Base-by-base conservation (phyloP, 2,329 filamentous ascomycete species). In the Fusarium denticulatum region DNA sequence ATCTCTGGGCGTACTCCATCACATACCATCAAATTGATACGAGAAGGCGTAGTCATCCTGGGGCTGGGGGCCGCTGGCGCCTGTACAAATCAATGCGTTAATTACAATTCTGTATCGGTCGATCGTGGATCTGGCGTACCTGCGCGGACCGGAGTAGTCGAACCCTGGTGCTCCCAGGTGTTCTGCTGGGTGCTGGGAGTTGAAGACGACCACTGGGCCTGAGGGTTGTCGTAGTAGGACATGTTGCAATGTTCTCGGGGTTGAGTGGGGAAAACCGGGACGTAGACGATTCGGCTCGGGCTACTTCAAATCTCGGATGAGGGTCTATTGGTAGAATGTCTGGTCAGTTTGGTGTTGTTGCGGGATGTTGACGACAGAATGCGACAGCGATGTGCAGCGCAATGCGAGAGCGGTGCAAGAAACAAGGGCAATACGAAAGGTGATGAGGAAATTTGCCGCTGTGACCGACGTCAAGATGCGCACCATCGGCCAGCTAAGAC, bases 1-100 rank as follows among this genome's bases (percentile, higher is more conserved):
- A 37, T 46, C 46, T 30, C 28, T 32, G 26, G 28, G 26, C 13
- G 12, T 47, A 28, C 20, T 46, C 20, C 46, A 32, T 43, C 30
- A 90, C 92, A 82, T 92, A 96, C 94, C 94, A 86, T 97, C 95
- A 83, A 97, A 92, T 84, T 97, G 95, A 81, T 93, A 92, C 76
- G 90, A 91, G 82, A 97, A 97, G 67, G 95, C 94, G 79, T 89
- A 88, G 69, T 97, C 94, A 75, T 96, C 93, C 78, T 91, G 90
- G 61, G 91, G 89, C 74, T 90, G 90, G 57, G 92, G 91, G 65
- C 93, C 95, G 83, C 89, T 94, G 71, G 93, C 90, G 83, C 93
- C 93, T 94, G 47, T 46, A 45, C 39, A 36, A 49, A 57, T 56
- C 28, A 58, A 55, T 50, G 72, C 52, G 60, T 73, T 63, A 74